phyloP scores from a whole-genome alignment of 345 rosid genomes.

The Erysimum cheiranthoides region DNA sequence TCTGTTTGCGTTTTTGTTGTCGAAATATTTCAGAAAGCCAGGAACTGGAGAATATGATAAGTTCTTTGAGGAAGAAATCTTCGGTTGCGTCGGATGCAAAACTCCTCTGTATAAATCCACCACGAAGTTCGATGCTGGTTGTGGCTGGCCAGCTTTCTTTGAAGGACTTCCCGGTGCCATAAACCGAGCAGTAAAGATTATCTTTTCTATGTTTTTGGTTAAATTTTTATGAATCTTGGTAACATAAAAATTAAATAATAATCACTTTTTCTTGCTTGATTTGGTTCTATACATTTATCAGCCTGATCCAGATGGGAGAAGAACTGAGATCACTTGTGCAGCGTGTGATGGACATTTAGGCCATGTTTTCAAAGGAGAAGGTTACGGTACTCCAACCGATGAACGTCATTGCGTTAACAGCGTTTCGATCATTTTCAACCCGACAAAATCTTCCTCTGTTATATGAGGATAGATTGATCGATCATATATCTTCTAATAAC shows the following conservation, averaged over 20 bases:
- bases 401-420: constrained; percentile 93
- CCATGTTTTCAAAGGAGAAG: constrained; percentile 89
- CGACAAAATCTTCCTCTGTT: background rate
- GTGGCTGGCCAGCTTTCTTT: constrained; percentile 95
- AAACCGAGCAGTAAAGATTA: constrained; percentile 51
- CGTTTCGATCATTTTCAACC: constrained; percentile 66
- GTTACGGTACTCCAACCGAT: constrained; percentile 73
- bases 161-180: constrained; percentile 91
- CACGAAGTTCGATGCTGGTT: constrained; percentile 77
- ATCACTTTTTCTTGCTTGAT: too few species aligned
- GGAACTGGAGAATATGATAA: constrained; percentile 80
- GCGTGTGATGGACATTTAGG: constrained; percentile 92
- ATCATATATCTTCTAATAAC: background rate
- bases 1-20: too few species aligned
- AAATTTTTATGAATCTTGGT: background rate
- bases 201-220: background rate
- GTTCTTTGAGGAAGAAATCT: constrained; percentile 66
- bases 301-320: constrained; percentile 84
- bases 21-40: constrained; percentile 53
- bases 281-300: constrained; percentile 39
- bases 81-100: constrained; percentile 73
- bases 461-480: background rate
- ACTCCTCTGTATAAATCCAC: constrained; percentile 79
- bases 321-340: constrained; percentile 80
- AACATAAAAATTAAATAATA: too few species aligned